Base-by-base conservation (phyloP, 2,329 filamentous ascomycete species). In the Shiraia bambusicola region DNA sequence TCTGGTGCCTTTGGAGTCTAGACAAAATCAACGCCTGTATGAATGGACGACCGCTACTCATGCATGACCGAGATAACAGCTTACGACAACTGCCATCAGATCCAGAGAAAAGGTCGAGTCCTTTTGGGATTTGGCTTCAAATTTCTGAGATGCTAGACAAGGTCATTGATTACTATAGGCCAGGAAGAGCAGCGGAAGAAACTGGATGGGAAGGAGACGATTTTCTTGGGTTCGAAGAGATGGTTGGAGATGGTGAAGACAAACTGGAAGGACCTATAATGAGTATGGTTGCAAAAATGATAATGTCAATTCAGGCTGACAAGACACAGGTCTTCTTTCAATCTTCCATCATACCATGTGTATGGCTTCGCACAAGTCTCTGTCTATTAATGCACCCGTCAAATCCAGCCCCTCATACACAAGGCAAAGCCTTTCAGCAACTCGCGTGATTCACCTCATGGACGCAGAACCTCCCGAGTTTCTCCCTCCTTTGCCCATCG, bases 261-360 rank as follows among this genome's bases (percentile, higher is more conserved):
- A 70, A 61, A 56, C 40, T 68, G 42, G 50, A 69, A 42, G 50
- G 62, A 32, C 54, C 66, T 31, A 56, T 67, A 49, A 56, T 70
- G 68, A 58, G 67, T 70, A 45, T 49, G 58, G 45, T 10, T 3
- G 4, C 8, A 2, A 7, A 7, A 24, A 37, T 28, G 38, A 19
- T 25, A 14, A 25, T 7, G 22, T 17, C 7, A 33, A 59, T 57
- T 7, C 15, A 8, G 28, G 32, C 44, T 54, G 38, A 57, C 25
- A 52, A 42, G 31, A 53, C 13, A 39, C 15, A 76, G 73, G 70
- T 11, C 68, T 79, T 5, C 61, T 81, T 6, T 79, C 81, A 42
- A 59, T 81, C 2, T 80, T 76, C 57, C 80, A 81, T 44, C 75
- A 81, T 52, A 72, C 75, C 15, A 76, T 79, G 37, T 76, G 76